Evolutionary conservation across 1,284 basidiomycete genomes (phyloP).

Genomic region (Cryptococcus hybrid): DNA sequence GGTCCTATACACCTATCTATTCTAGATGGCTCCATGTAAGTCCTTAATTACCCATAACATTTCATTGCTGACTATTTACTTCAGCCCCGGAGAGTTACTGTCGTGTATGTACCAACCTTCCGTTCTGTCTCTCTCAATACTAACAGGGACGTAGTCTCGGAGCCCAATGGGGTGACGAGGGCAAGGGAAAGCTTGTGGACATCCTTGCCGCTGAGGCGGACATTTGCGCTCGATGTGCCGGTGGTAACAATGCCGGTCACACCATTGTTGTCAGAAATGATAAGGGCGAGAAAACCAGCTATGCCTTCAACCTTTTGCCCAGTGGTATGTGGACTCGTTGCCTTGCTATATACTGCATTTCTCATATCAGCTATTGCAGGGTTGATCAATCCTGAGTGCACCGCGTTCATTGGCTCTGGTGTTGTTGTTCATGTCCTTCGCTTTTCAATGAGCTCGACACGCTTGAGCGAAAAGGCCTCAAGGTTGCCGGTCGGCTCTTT

Average conservation of each 20-base stretch:
- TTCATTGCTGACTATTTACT: slow-evolving; percentile 1
- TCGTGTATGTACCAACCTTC: slow-evolving; percentile 24
- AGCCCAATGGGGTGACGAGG: slow-evolving; percentile 90
- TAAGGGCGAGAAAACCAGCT: slow-evolving; percentile 70
- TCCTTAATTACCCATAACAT: not conserved
- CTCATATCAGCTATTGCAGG: slow-evolving; percentile 54
- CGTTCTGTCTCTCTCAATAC: not conserved
- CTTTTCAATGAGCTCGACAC: slow-evolving; percentile 93
- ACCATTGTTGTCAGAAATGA: slow-evolving; percentile 86
- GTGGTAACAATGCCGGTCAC: slow-evolving; percentile 98
- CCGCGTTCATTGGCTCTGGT: slow-evolving; percentile 86
- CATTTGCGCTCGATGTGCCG: slow-evolving; percentile 93
- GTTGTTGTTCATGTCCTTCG: slow-evolving; percentile 91
- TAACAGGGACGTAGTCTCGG: slow-evolving; percentile 58
- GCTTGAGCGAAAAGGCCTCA: slow-evolving; percentile 79
- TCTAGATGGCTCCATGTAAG: slow-evolving; percentile 20
- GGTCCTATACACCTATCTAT: not conserved
- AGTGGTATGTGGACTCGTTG: slow-evolving; percentile 63
- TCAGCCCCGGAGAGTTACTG: slow-evolving; percentile 37
- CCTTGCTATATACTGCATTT: not conserved
- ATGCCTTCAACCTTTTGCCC: slow-evolving; percentile 94
- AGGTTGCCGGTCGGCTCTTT: slow-evolving; percentile 78
- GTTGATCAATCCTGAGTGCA: slow-evolving; percentile 83
- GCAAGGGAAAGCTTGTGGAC: slow-evolving; percentile 94
- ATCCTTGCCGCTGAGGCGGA: slow-evolving; percentile 85